Conservation (phyloP, 2,329 filamentous ascomycete species). For the Trichoderma sp. region DNA sequence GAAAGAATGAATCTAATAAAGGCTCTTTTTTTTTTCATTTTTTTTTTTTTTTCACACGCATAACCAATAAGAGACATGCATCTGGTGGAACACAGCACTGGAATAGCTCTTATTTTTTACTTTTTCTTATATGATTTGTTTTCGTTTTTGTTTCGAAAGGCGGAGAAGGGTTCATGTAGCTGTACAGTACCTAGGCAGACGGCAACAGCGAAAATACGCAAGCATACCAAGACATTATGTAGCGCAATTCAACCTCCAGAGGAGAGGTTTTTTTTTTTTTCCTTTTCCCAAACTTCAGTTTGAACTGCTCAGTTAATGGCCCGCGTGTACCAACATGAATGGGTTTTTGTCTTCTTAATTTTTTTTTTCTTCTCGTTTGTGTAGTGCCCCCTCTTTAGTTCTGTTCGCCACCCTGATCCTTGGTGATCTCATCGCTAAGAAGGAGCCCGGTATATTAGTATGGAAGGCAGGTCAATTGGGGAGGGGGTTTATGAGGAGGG, state of each 20-base stretch:
- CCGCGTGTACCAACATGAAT: background rate
- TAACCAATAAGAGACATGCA: conserved; percentile 4
- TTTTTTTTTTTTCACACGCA: conserved; percentile 20
- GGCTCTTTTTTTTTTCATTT: background rate
- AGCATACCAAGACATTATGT: background rate
- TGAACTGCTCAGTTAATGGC: background rate
- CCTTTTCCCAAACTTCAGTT: background rate
- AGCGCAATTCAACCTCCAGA: background rate
- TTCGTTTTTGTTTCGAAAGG: background rate
- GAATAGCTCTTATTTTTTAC: conserved; percentile 6
- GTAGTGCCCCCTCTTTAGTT: conserved; percentile 43
- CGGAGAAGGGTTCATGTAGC: conserved; percentile 28
- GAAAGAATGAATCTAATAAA: conserved; percentile 19
- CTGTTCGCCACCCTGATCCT: conserved; percentile 65
- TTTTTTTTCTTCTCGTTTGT: background rate
- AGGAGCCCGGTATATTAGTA: conserved; percentile 16
- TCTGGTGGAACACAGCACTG: conserved; percentile 18
- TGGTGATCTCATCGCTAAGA: conserved; percentile 71
- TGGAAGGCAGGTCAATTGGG: background rate
- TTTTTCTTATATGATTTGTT: background rate
- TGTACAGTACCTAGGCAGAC: conserved; percentile 38
- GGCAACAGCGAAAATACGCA: background rate
- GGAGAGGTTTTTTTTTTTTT: too few relatives aligned
- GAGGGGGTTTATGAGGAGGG: conserved; percentile 32
- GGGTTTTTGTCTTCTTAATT: conserved; percentile 14